These are phyloP conservation scores for Trifolium subterraneum DNA, from an alignment of 306 rosid species.

Conservation along the genomic window DNA sequence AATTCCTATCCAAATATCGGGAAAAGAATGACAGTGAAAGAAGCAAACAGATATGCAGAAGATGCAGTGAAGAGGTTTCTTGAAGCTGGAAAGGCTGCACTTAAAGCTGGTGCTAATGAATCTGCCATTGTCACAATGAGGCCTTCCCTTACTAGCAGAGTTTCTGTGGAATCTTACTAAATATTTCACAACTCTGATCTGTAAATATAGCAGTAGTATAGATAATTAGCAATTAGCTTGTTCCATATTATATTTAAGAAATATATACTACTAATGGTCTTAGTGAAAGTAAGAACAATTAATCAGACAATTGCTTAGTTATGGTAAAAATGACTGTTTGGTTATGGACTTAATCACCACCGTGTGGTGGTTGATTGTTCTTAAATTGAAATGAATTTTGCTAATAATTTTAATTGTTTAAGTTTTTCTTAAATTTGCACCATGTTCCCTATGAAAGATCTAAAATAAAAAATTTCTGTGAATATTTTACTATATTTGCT, in stretches of 20 bases:
- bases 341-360: neutral
- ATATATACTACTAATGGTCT: neutral
- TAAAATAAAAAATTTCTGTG: too few relatives aligned
- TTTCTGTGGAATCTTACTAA: conserved; percentile 52
- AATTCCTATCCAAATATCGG: conserved; percentile 82
- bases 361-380: conserved; percentile 35
- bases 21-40: conserved; percentile 69
- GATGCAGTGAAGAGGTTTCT: conserved; percentile 93
- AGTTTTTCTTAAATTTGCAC: too few relatives aligned
- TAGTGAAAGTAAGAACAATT: conserved; percentile 33
- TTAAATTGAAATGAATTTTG: conserved; percentile 14
- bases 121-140: conserved; percentile 89
- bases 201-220: conserved; percentile 38
- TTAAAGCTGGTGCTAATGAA: conserved; percentile 86
- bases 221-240: conserved; percentile 8
- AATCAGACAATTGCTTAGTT: conserved; percentile 7
- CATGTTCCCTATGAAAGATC: too few relatives aligned
- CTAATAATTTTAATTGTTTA: neutral
- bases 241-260: conserved; percentile 21
- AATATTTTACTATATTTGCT: too few relatives aligned
- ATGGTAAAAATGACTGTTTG: conserved; percentile 26
- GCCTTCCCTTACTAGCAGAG: conserved; percentile 86
- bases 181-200: conserved; percentile 29
- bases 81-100: conserved; percentile 87
- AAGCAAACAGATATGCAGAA: conserved; percentile 86